A percentile compares a stretch with the other conserved stretches of the same genome.
phyloP scores from a whole-genome alignment of 2,329 filamentous ascomycete species.

The Bipolaris zeicola region DNA sequence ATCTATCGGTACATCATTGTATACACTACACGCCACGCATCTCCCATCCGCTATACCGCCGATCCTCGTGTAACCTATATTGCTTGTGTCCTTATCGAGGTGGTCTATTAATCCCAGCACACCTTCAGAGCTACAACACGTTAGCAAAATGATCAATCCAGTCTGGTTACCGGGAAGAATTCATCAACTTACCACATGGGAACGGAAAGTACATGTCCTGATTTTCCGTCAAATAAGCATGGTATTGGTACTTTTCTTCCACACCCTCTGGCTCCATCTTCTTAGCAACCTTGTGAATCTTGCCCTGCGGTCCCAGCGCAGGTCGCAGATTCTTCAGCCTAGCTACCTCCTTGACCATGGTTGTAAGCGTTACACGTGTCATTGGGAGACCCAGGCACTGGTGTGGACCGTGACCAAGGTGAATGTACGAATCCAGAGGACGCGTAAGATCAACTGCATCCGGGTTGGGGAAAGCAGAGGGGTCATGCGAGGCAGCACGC shows the following conservation, averaged over 20 bases:
- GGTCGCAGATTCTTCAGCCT: conserved; percentile 48
- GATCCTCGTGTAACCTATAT: not conserved
- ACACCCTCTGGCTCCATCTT: conserved; percentile 20
- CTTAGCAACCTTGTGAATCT: conserved; percentile 52
- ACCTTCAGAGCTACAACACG: conserved; percentile 33
- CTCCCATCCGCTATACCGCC: not conserved
- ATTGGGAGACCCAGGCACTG: conserved; percentile 53
- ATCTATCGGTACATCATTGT: not conserved
- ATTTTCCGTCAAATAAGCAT: conserved; percentile 56
- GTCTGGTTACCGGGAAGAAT: not conserved
- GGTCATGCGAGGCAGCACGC: conserved; percentile 50
- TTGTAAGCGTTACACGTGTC: conserved; percentile 51
- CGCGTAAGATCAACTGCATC: conserved; percentile 48
- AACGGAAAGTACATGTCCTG: conserved; percentile 56
- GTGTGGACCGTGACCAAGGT: conserved; percentile 52
- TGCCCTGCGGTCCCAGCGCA: conserved; percentile 48
- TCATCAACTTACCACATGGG: conserved; percentile 52
- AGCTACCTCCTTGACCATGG: conserved; percentile 54
- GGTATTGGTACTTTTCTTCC: conserved; percentile 44
- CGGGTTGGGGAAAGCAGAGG: conserved; percentile 50
- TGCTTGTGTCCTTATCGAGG: too few relatives aligned
- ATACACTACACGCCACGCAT: not conserved
- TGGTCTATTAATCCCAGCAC: conserved; percentile 32
- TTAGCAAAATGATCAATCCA: conserved; percentile 13
- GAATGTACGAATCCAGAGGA: conserved; percentile 51